phyloP scores from a whole-genome alignment of 1,139 yeast species.

The Nakaseomyces uthaithaninus region DNA sequence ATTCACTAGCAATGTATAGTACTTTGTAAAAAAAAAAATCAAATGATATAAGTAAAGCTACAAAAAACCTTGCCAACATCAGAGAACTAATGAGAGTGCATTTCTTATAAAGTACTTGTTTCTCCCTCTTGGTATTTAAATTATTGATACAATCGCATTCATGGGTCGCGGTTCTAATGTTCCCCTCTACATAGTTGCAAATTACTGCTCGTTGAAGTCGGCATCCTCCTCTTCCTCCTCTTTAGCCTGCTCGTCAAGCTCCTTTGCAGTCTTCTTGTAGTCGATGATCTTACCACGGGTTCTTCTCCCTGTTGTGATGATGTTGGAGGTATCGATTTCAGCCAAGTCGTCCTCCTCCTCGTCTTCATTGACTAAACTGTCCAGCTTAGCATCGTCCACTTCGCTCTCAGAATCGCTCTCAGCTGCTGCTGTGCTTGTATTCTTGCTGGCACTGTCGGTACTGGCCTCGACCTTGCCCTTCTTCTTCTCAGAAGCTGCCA shows the following conservation, averaged over 20 bases:
- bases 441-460: constrained; percentile 36
- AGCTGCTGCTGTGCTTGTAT: constrained; percentile 41
- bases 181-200: too few relatives aligned
- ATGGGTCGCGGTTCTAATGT: too few relatives aligned
- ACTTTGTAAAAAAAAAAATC: too few relatives aligned
- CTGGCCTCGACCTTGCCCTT: constrained; percentile 38
- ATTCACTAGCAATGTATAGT: too few relatives aligned
- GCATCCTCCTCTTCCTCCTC: constrained; percentile 30
- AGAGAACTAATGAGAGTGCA: too few relatives aligned
- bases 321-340: constrained; percentile 79
- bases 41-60: too few relatives aligned
- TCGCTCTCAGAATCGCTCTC: constrained; percentile 43
- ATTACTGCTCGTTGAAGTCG: constrained; percentile 16
- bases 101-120: too few relatives aligned
- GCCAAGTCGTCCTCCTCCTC: constrained; percentile 73
- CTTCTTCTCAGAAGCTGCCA: constrained; percentile 35
- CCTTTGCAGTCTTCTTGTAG: constrained; percentile 74
- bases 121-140: too few relatives aligned
- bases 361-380: constrained; percentile 40
- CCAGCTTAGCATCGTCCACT: constrained; percentile 47
- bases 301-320: constrained; percentile 77
- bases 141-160: too few relatives aligned
- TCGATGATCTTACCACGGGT: constrained; percentile 87
- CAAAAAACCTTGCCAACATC: too few relatives aligned
- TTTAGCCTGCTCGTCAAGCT: constrained; percentile 46